These are phyloP conservation scores for Lactarius pseudohatsudake DNA, from an alignment of 768 basidiomycete genomes.

Conservation along the genomic window DNA sequence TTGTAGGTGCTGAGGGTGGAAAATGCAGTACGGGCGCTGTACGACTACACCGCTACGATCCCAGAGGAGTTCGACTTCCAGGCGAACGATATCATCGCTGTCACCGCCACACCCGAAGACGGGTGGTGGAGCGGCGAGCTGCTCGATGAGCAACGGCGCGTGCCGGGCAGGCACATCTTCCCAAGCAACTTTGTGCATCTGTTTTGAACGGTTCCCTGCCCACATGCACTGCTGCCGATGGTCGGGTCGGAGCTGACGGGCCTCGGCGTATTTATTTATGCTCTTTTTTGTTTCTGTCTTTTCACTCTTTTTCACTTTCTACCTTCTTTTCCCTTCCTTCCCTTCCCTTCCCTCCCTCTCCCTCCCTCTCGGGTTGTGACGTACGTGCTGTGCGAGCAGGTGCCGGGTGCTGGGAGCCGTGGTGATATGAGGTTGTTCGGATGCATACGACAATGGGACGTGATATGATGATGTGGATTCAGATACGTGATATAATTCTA, in stretches of 20 bases:
- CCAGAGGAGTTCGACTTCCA: constrained; percentile 98
- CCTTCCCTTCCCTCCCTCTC: no score
- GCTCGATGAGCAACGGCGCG: constrained; percentile 71
- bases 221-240: no score
- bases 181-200: constrained; percentile 87
- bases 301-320: not conserved
- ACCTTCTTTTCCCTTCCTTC: no score
- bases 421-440: not conserved
- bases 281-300: not conserved
- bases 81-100: constrained; percentile 91
- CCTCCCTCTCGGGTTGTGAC: not conserved
- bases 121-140: constrained; percentile 97
- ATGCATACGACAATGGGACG: not conserved
- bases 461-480: not conserved
- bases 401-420: not conserved
- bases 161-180: constrained; percentile 74
- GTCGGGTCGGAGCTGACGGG: no score
- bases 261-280: constrained; percentile 10
- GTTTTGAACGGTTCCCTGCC: constrained; percentile 45
- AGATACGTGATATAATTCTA: not conserved
- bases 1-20: constrained; percentile 11
- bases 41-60: constrained; percentile 80
- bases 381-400: not conserved
- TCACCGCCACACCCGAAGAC: constrained; percentile 90
- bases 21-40: constrained; percentile 80